A percentile compares a stretch with the other conserved stretches of the same genome.
Conservation (phyloP, 495 filamentous ascomycete genomes). For the Bacidia gigantensis region DNA sequence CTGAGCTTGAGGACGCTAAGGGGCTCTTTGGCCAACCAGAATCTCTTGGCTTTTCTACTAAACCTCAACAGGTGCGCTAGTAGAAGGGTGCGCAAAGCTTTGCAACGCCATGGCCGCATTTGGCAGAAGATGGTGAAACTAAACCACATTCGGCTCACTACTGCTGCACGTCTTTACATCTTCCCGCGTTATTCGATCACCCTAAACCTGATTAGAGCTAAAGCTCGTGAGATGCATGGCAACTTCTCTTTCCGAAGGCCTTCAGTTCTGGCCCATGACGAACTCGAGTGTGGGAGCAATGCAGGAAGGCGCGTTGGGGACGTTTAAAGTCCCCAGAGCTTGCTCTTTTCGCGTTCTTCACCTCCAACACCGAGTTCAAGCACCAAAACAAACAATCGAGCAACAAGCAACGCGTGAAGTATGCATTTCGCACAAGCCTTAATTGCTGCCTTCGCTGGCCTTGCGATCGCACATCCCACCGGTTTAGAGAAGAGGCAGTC, state of each 20-base stretch:
- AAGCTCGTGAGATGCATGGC: not conserved
- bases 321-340: not conserved
- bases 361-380: not conserved
- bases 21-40: not conserved
- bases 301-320: not conserved
- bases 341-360: not conserved
- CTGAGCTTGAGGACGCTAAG: not conserved
- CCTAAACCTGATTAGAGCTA: not conserved
- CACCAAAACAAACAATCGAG: not conserved
- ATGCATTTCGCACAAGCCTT: slow-evolving; percentile 13
- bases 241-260: not conserved
- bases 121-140: not conserved
- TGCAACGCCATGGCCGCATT: not conserved
- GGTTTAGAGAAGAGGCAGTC: slow-evolving; percentile 15
- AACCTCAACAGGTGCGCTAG: not conserved
- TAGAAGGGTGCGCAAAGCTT: not conserved
- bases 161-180: not conserved
- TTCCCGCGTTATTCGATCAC: not conserved
- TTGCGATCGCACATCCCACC: slow-evolving; percentile 11
- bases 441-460: slow-evolving; percentile 1
- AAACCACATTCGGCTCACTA: not conserved
- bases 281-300: not conserved
- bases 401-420: not conserved
- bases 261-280: not conserved
- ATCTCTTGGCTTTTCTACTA: not conserved